Conservation (phyloP, 352 stramenopile genomes). For the Sclerospora graminicola region DNA sequence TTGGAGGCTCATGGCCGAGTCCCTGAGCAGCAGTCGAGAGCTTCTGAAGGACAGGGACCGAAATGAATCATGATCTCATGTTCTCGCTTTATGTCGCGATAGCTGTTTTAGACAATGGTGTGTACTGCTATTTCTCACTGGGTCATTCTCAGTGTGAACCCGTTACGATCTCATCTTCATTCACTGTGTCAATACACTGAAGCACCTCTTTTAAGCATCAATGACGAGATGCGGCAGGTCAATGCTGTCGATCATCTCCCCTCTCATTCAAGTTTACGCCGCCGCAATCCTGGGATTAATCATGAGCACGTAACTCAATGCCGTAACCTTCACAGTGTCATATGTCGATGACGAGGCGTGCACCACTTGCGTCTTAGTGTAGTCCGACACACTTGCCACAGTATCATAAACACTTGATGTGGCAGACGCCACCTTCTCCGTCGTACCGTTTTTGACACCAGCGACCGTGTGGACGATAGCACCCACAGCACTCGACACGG, state of each 20-base stretch:
- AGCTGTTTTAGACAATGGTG: too few relatives aligned
- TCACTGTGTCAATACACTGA: too few relatives aligned
- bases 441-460: slow-evolving; percentile 57
- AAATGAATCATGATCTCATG: too few relatives aligned
- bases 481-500: slow-evolving; percentile 31
- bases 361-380: slow-evolving; percentile 53
- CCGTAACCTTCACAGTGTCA: slow-evolving; percentile 38
- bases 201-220: slow-evolving; percentile 7
- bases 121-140: too few relatives aligned
- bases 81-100: too few relatives aligned
- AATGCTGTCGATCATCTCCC: neutral
- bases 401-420: slow-evolving; percentile 30
- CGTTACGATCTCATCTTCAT: too few relatives aligned
- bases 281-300: slow-evolving; percentile 42
- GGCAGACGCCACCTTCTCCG: slow-evolving; percentile 24
- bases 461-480: slow-evolving; percentile 29
- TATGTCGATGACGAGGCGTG: slow-evolving; percentile 60
- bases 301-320: slow-evolving; percentile 47
- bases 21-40: too few relatives aligned
- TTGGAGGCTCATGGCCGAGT: too few relatives aligned
- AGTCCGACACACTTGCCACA: slow-evolving; percentile 44
- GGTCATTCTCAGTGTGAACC: too few relatives aligned
- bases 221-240: slow-evolving; percentile 4
- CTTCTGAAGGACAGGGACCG: too few relatives aligned
- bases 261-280: too few relatives aligned